These are phyloP conservation scores for Citrus glauca DNA, from an alignment of 345 rosid genomes.

Conservation along the genomic window DNA sequence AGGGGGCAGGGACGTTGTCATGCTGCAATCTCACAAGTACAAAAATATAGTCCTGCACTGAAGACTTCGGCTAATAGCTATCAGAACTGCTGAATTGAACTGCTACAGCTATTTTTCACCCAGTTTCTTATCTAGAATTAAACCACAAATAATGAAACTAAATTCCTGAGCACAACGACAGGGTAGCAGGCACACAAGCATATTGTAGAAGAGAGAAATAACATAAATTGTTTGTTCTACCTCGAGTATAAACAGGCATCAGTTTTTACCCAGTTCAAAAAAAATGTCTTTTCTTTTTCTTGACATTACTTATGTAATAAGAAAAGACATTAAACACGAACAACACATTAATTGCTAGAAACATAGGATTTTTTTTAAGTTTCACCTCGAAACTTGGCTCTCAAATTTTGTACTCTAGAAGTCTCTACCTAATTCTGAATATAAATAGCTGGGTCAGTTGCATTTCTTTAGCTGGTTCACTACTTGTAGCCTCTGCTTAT, in stretches of 20 bases:
- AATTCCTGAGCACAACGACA: background rate
- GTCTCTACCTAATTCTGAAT: background rate
- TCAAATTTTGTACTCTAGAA: background rate
- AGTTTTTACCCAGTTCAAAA: background rate
- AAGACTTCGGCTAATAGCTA: background rate
- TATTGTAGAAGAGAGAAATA: background rate
- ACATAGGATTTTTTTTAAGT: conserved; percentile 2
- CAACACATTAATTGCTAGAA: background rate
- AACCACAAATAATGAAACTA: background rate
- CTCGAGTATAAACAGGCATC: background rate
- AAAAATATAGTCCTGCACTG: background rate
- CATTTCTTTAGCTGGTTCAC: background rate
- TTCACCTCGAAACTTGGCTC: background rate
- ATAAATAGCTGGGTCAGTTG: background rate
- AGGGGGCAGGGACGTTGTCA: background rate
- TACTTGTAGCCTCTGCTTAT: background rate
- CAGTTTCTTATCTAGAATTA: background rate
- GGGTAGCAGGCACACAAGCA: background rate
- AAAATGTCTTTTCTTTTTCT: background rate
- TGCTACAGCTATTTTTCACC: background rate
- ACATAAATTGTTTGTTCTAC: background rate
- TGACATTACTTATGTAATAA: background rate
- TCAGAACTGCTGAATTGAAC: background rate
- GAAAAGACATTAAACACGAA: background rate
- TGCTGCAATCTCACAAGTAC: background rate